Conservation (phyloP, 768 basidiomycete species). For the Boletus bicolor region DNA sequence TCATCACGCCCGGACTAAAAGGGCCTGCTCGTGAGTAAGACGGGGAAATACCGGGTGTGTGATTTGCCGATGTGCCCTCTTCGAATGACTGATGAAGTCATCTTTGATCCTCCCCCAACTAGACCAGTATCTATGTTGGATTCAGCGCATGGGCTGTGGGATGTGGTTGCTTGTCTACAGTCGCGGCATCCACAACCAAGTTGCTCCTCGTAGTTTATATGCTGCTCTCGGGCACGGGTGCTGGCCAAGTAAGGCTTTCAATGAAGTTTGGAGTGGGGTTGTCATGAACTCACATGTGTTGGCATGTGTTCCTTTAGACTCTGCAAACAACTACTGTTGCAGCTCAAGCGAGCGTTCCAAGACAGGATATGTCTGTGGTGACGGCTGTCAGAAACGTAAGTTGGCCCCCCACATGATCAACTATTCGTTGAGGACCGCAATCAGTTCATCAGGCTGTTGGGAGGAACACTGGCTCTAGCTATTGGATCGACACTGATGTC, state of each 20-base stretch:
- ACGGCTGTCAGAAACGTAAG: slow-evolving; percentile 63
- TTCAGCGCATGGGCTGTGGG: slow-evolving; percentile 69
- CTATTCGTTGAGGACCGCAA: background rate
- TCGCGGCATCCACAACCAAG: slow-evolving; percentile 46
- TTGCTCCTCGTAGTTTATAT: slow-evolving; percentile 57
- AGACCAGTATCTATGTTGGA: slow-evolving; percentile 46
- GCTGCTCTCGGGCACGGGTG: slow-evolving; percentile 56
- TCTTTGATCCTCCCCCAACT: background rate
- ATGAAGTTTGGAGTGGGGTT: background rate
- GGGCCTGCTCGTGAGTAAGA: slow-evolving; percentile 61
- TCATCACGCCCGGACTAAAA: slow-evolving; percentile 19
- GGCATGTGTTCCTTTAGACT: slow-evolving; percentile 34
- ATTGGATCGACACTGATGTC: slow-evolving; percentile 59
- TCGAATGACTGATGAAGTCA: background rate
- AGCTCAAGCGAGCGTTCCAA: slow-evolving; percentile 66
- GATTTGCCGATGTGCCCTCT: background rate
- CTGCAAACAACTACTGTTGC: slow-evolving; percentile 66
- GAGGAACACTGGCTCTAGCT: slow-evolving; percentile 66
- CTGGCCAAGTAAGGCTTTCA: slow-evolving; percentile 47
- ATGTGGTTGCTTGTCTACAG: slow-evolving; percentile 66
- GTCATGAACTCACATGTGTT: background rate
- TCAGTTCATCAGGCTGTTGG: slow-evolving; percentile 66
- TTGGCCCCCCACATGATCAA: background rate
- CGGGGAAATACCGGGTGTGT: slow-evolving; percentile 58
- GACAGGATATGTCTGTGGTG: slow-evolving; percentile 75